Percentiles rank a stretch among this genome's conserved stretches.
These are phyloP conservation scores for Leptographium procerum DNA, from an alignment of 2,329 filamentous ascomycete genomes.

Conservation along the genomic window DNA sequence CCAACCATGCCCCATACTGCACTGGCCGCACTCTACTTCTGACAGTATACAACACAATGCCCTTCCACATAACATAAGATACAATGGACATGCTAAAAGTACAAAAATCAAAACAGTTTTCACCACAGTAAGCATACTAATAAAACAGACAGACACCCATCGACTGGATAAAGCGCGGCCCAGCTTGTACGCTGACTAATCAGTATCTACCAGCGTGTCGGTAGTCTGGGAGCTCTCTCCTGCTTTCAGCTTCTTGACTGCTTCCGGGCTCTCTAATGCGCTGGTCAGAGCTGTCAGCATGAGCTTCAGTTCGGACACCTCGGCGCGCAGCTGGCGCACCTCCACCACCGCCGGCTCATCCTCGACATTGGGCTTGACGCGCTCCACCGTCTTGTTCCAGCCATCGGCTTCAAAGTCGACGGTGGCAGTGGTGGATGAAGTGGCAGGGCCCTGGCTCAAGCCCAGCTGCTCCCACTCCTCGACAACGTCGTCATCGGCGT, in stretches of 20 bases:
- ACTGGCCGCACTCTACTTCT: too few species aligned
- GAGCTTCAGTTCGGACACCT: constrained; percentile 45
- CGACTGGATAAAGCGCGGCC: too few species aligned
- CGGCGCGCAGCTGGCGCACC: constrained; percentile 43
- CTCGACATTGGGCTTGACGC: constrained; percentile 71
- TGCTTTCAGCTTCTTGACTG: background rate
- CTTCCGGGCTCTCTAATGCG: background rate
- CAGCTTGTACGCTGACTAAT: too few species aligned
- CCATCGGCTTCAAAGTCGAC: constrained; percentile 74
- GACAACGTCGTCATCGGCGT: constrained; percentile 76
- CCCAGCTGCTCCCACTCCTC: constrained; percentile 90
- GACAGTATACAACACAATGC: too few species aligned
- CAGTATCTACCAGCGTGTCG: background rate
- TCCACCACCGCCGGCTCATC: constrained; percentile 67
- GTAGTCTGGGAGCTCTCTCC: background rate
- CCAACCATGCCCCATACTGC: too few species aligned
- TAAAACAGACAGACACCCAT: too few species aligned
- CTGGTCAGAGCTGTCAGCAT: constrained; percentile 23
- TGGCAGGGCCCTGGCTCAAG: constrained; percentile 60
- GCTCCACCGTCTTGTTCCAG: constrained; percentile 70
- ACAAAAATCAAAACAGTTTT: too few species aligned
- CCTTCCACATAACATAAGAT: too few species aligned
- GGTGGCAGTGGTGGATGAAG: constrained; percentile 29
- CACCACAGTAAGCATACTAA: too few species aligned
- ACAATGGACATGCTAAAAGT: too few species aligned